phyloP scores from a whole-genome alignment of 2,329 filamentous ascomycete genomes.

The Aspergillus sp. region DNA sequence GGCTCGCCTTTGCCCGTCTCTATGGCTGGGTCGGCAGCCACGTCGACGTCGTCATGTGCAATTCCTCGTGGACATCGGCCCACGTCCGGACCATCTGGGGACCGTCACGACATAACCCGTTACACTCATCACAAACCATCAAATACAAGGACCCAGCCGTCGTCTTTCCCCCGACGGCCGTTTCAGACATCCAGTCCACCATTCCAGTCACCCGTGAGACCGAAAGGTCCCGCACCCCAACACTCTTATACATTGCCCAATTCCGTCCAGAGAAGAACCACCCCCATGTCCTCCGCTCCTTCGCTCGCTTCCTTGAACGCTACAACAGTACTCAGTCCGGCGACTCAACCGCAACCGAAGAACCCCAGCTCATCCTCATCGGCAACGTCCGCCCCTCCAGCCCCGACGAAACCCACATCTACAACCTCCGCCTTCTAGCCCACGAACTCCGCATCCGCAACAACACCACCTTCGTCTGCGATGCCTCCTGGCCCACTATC shows the following conservation, averaged over 20 bases:
- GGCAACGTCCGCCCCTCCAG: constrained; percentile 80
- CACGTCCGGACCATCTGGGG: constrained; percentile 84
- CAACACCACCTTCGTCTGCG: constrained; percentile 80
- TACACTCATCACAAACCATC: constrained; percentile 23
- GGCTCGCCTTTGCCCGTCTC: constrained; percentile 76
- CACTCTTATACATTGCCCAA: constrained; percentile 90
- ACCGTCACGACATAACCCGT: constrained; percentile 34
- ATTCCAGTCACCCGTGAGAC: constrained; percentile 70
- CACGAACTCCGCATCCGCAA: constrained; percentile 85
- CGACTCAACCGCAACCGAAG: constrained; percentile 45
- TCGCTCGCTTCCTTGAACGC: constrained; percentile 65
- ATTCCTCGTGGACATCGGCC: constrained; percentile 87
- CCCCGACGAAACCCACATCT: constrained; percentile 62
- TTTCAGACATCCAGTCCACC: constrained; percentile 74
- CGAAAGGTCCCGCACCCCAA: constrained; percentile 68
- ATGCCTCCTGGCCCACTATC: constrained; percentile 86
- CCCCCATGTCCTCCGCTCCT: constrained; percentile 78
- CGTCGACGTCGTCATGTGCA: constrained; percentile 95
- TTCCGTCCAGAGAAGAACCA: constrained; percentile 99
- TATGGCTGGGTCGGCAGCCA: constrained; percentile 82
- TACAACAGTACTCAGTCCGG: background rate
- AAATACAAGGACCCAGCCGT: constrained; percentile 56
- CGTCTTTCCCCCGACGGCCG: constrained; percentile 89
- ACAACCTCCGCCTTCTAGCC: constrained; percentile 79
- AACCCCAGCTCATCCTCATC: constrained; percentile 68